Percentiles rank a stretch among this genome's conserved stretches.
These are phyloP conservation scores for Cantharellus anzutake DNA, from an alignment of 768 basidiomycete species.

Conservation along the genomic window DNA sequence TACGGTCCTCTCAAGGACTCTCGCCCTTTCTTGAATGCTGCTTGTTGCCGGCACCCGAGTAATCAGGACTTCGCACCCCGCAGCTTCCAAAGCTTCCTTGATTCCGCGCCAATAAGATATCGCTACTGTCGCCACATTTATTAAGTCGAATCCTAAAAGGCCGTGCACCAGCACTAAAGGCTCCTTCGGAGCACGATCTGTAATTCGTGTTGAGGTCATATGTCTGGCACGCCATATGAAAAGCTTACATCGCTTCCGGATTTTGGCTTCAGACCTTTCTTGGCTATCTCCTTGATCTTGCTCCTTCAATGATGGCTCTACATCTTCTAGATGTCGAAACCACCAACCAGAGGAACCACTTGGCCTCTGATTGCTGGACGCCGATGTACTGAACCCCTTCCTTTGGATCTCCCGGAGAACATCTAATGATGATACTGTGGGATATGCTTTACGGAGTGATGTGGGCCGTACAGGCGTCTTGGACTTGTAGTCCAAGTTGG, in stretches of 20 bases:
- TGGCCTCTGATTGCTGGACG: background rate
- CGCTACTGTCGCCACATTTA: background rate
- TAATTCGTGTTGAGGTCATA: background rate
- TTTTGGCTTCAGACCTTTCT: background rate
- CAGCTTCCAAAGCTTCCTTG: constrained; percentile 75
- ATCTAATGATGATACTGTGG: background rate
- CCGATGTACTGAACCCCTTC: background rate
- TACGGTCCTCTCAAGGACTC: constrained; percentile 71
- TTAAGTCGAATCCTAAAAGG: background rate
- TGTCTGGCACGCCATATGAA: background rate
- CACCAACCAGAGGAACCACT: background rate
- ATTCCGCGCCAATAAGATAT: constrained; percentile 97
- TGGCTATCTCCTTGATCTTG: background rate
- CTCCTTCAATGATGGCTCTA: background rate
- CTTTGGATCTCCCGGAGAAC: background rate
- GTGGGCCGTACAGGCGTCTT: background rate
- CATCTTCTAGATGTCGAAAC: background rate
- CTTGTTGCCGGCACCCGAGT: constrained; percentile 89
- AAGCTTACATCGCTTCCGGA: background rate
- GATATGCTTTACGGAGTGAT: background rate
- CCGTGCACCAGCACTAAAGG: background rate
- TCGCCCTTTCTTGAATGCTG: constrained; percentile 72
- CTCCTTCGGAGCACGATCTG: background rate
- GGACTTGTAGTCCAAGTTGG: background rate
- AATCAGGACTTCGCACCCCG: constrained; percentile 78